Conservation (phyloP, 129 eudicot species). For the Escallonia herrerae region DNA sequence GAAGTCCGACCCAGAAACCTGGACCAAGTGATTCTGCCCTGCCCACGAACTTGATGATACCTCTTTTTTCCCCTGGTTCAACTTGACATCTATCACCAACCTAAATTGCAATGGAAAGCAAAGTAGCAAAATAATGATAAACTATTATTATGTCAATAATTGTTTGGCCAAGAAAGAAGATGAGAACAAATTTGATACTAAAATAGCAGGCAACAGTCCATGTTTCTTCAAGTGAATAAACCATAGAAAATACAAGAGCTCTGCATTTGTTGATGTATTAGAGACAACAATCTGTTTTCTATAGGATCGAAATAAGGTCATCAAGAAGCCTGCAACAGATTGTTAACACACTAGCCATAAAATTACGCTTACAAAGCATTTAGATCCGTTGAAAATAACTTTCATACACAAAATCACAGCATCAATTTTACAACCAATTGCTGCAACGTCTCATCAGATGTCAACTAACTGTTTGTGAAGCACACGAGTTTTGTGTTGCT, state of each 20-base stretch:
- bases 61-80: conserved; percentile 92
- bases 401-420: no score
- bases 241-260: not conserved
- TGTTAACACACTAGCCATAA: no score
- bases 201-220: not conserved
- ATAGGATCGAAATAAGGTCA: no score
- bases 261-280: no score
- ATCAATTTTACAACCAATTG: no score
- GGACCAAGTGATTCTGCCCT: conserved; percentile 69
- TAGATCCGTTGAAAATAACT: no score
- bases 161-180: not conserved
- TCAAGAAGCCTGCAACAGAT: no score
- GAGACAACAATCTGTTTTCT: no score
- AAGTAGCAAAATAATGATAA: not conserved
- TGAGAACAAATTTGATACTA: not conserved
- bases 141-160: no score
- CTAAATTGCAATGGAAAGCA: conserved; percentile 25
- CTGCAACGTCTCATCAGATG: no score
- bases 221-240: not conserved
- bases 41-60: conserved; percentile 81
- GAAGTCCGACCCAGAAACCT: conserved; percentile 94
- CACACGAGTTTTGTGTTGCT: not conserved
- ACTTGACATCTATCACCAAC: conserved; percentile 95
- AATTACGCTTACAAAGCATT: no score
- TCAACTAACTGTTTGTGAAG: no score